These are phyloP conservation scores for Kodamaea fukazawae DNA, from an alignment of 805 yeast genomes.

Conservation along the genomic window DNA sequence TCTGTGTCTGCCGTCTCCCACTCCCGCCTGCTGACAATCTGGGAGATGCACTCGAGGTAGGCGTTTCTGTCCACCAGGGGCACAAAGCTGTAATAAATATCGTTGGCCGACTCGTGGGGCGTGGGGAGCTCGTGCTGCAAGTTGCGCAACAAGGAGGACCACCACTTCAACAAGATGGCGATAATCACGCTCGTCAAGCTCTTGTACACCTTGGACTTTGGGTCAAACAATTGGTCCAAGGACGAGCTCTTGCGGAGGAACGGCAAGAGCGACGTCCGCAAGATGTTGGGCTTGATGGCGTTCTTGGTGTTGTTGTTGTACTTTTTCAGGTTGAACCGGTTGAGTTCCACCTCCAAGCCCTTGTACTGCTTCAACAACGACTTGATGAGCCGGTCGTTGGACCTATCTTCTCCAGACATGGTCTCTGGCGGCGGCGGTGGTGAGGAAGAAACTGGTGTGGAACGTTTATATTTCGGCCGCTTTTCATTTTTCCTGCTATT, in stretches of 20 bases:
- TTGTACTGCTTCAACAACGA: slow-evolving; percentile 32
- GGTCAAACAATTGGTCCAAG: slow-evolving; percentile 20
- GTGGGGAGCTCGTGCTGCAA: slow-evolving; percentile 3
- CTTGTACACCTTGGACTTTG: slow-evolving; percentile 23
- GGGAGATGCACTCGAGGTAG: slow-evolving; percentile 52
- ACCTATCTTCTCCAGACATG: too few relatives aligned
- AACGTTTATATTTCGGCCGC: too few relatives aligned
- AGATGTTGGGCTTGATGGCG: slow-evolving; percentile 43
- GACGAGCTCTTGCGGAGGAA: slow-evolving; percentile 33
- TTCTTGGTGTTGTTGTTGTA: slow-evolving; percentile 12
- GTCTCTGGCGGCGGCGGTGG: too few relatives aligned
- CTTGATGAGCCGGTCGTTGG: slow-evolving; percentile 18
- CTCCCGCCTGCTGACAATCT: slow-evolving; percentile 46
- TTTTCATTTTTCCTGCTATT: too few relatives aligned
- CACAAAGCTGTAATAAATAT: slow-evolving; percentile 21
- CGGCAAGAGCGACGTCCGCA: slow-evolving; percentile 47
- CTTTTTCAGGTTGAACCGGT: slow-evolving; percentile 42
- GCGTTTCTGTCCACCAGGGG: slow-evolving; percentile 50
- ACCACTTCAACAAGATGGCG: slow-evolving; percentile 47
- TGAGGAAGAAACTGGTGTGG: too few relatives aligned
- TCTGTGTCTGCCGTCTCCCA: slow-evolving; percentile 38
- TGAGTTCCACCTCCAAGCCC: slow-evolving; percentile 41
- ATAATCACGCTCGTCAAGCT: slow-evolving; percentile 33
- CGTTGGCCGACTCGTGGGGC: slow-evolving; percentile 5
- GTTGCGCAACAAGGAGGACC: slow-evolving; percentile 45